These are phyloP conservation scores for Cyanodermella asteris DNA, from an alignment of 2,329 filamentous ascomycete species.

Conservation along the genomic window DNA sequence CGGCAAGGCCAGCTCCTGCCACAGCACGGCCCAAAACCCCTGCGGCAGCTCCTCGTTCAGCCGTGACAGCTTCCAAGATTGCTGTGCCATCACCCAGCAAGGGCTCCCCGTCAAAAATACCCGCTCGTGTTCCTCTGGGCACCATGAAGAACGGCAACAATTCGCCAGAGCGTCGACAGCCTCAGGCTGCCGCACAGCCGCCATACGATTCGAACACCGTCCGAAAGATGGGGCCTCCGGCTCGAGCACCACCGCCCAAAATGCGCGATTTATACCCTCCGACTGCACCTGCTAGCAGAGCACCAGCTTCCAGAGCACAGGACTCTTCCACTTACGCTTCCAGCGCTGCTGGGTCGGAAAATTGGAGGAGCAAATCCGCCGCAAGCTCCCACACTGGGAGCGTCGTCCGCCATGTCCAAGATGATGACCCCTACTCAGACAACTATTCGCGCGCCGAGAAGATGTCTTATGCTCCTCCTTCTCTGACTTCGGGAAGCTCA, in stretches of 20 bases:
- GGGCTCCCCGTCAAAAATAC: constrained; percentile 27
- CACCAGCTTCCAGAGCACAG: constrained; percentile 11
- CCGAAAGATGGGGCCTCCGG: constrained; percentile 29
- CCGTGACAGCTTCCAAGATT: constrained; percentile 1
- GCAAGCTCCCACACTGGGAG: constrained; percentile 19
- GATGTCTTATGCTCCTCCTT: constrained; percentile 23
- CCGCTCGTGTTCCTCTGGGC: constrained; percentile 22
- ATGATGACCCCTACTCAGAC: constrained; percentile 77
- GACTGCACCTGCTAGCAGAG: constrained; percentile 16
- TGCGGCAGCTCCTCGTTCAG: too few relatives aligned
- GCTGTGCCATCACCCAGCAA: constrained; percentile 8
- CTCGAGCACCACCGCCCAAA: constrained; percentile 60
- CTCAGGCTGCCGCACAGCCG: constrained; percentile 20
- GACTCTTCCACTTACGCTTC: constrained; percentile 15
- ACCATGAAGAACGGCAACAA: constrained; percentile 37
- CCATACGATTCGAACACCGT: constrained; percentile 15
- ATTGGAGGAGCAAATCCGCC: constrained; percentile 30
- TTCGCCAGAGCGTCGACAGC: constrained; percentile 51
- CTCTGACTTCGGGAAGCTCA: constrained; percentile 18
- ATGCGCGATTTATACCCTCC: constrained; percentile 63
- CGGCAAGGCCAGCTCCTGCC: constrained; percentile 5
- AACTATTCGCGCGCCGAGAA: too few relatives aligned
- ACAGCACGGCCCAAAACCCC: too few relatives aligned
- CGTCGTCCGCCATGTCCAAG: constrained; percentile 36
- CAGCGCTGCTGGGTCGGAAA: constrained; percentile 15